phyloP scores from a whole-genome alignment of 768 basidiomycete genomes.

The Boletus vermiculosoides region DNA sequence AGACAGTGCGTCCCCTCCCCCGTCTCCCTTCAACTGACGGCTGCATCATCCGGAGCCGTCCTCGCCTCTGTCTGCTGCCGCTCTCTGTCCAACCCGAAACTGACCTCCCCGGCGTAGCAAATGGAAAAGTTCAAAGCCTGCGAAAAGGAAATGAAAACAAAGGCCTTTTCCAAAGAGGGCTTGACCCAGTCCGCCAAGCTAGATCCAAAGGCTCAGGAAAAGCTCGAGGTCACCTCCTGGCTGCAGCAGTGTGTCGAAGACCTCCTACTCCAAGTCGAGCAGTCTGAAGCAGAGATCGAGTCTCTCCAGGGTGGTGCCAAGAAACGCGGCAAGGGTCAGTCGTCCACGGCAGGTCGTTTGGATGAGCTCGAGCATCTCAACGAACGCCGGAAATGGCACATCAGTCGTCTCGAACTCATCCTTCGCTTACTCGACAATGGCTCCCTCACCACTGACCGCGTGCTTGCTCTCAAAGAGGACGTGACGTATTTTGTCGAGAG shows the following conservation, averaged over 20 bases:
- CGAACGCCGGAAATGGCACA: conserved; percentile 95
- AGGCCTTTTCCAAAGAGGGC: conserved; percentile 99
- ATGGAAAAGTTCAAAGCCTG: conserved; percentile 99
- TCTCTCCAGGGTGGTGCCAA: conserved; percentile 74
- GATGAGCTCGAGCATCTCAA: conserved; percentile 87
- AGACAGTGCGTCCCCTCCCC: conserved; percentile 67
- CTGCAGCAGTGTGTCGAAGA: conserved; percentile 87
- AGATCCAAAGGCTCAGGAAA: conserved; percentile 97
- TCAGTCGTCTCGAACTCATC: conserved; percentile 88
- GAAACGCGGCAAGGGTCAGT: conserved; percentile 77
- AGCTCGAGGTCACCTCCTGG: conserved; percentile 86
- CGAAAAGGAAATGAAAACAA: conserved; percentile 99
- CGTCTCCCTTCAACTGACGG: neutral
- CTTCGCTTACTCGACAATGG: conserved; percentile 93
- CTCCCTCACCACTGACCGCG: conserved; percentile 77
- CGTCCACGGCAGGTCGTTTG: conserved; percentile 63
- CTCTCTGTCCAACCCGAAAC: conserved; percentile 2
- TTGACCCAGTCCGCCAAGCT: conserved; percentile 91
- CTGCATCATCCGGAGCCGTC: neutral
- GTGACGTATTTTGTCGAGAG: conserved; percentile 95
- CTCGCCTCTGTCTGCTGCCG: conserved; percentile 11
- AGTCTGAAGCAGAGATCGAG: conserved; percentile 94
- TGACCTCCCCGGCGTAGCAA: conserved; percentile 63
- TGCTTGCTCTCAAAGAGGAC: conserved; percentile 84
- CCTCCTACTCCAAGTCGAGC: conserved; percentile 89